Percentiles rank a stretch among this genome's conserved stretches.
Conservation (phyloP, 768 basidiomycete genomes). For the Leccinum uliginosum region DNA sequence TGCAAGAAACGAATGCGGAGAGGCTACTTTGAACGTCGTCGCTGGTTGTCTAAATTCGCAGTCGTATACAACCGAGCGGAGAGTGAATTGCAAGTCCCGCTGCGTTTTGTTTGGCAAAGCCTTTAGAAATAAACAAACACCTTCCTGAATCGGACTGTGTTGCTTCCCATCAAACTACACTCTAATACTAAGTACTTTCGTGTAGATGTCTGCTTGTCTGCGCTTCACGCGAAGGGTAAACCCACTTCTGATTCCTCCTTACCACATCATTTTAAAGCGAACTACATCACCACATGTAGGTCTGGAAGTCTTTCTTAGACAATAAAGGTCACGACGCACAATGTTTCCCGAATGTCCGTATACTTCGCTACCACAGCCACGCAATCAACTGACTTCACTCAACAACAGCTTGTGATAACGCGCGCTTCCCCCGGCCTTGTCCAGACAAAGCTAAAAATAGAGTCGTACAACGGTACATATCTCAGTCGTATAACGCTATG, state of each 20-base stretch:
- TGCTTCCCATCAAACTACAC: not conserved
- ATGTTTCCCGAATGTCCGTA: constrained; percentile 72
- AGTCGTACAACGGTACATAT: constrained; percentile 65
- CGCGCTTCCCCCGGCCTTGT: constrained; percentile 70
- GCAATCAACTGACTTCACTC: not conserved
- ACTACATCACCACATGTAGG: constrained; percentile 32
- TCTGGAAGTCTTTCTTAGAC: constrained; percentile 78
- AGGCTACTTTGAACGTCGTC: not conserved
- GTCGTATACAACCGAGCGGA: constrained; percentile 25
- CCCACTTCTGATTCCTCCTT: not conserved
- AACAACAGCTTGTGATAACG: constrained; percentile 54
- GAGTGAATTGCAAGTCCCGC: constrained; percentile 7
- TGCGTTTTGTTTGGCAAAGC: constrained; percentile 24
- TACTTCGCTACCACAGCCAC: not conserved
- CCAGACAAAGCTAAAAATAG: constrained; percentile 65
- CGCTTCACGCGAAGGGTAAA: constrained; percentile 64
- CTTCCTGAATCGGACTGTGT: constrained; percentile 2
- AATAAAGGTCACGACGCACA: constrained; percentile 76
- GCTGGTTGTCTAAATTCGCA: constrained; percentile 5
- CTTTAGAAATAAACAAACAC: constrained; percentile 31
- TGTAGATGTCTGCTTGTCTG: constrained; percentile 59
- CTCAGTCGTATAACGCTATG: not conserved
- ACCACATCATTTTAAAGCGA: not conserved
- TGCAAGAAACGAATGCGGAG: constrained; percentile 3
- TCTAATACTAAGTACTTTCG: not conserved